These are phyloP conservation scores for Leccinum subgranulosum DNA, from an alignment of 768 basidiomycete species.

Conservation along the genomic window DNA sequence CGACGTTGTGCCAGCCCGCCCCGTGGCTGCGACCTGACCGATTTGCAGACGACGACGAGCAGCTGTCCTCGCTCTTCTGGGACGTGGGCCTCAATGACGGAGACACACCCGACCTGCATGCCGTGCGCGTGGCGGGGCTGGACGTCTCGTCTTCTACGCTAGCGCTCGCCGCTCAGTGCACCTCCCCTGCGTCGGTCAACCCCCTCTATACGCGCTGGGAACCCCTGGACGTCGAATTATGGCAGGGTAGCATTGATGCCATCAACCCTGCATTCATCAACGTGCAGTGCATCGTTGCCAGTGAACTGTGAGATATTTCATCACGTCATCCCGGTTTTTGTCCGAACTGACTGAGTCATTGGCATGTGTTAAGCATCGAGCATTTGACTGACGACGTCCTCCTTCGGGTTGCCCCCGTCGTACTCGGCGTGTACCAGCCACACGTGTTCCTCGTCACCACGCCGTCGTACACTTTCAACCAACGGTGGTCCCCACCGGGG, in stretches of 20 bases:
- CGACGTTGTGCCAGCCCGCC: constrained; percentile 69
- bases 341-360: constrained; percentile 5
- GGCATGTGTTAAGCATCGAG: constrained; percentile 56
- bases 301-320: constrained; percentile 65
- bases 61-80: constrained; percentile 18
- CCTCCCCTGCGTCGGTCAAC: constrained; percentile 38
- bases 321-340: not conserved
- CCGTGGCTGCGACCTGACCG: constrained; percentile 52
- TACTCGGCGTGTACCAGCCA: constrained; percentile 80
- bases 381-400: constrained; percentile 64
- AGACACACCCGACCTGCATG: constrained; percentile 56
- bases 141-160: constrained; percentile 60
- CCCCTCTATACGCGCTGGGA: constrained; percentile 60
- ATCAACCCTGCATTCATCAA: constrained; percentile 64
- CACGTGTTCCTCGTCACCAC: constrained; percentile 75
- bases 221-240: constrained; percentile 59
- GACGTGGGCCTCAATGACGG: constrained; percentile 28
- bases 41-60: constrained; percentile 22
- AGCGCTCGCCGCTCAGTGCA: constrained; percentile 47
- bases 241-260: constrained; percentile 69
- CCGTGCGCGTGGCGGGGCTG: constrained; percentile 58
- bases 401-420: constrained; percentile 58
- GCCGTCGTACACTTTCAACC: constrained; percentile 82
- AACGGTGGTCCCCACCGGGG: constrained; percentile 61
- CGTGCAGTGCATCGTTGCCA: constrained; percentile 70